Evolutionary conservation across 108 stramenopile genomes (phyloP).

Genomic region (Stephanodiscus minutulus): DNA sequence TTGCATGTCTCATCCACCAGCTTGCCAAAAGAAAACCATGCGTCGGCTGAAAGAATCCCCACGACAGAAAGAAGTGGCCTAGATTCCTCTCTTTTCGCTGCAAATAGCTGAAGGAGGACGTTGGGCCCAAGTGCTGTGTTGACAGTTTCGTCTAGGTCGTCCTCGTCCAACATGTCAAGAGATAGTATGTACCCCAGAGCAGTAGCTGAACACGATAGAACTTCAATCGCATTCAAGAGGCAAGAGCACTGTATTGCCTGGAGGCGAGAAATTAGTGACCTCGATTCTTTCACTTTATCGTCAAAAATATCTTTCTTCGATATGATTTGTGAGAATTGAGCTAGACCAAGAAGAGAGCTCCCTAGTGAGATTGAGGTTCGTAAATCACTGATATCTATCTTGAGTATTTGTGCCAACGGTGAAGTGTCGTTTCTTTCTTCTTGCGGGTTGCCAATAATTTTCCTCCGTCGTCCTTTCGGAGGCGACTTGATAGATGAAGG

Average conservation of each 20-base stretch:
- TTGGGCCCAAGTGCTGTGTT: constrained; percentile 14
- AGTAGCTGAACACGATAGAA: constrained; percentile 29
- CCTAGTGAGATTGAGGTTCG: constrained; percentile 13
- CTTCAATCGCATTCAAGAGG: constrained; percentile 31
- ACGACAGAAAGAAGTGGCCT: constrained; percentile 31
- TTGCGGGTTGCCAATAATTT: constrained; percentile 1
- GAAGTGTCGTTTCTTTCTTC: constrained; percentile 2
- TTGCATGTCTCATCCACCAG: constrained; percentile 14
- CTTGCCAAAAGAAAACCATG: constrained; percentile 40
- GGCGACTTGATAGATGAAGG: background rate
- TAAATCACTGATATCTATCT: constrained; percentile 17
- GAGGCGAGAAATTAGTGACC: constrained; percentile 16
- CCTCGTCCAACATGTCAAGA: constrained; percentile 38
- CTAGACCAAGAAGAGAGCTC: constrained; percentile 9
- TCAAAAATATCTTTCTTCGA: constrained; percentile 3
- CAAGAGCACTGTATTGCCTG: constrained; percentile 23
- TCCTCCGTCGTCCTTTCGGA: constrained; percentile 12
- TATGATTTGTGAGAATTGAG: constrained; percentile 5
- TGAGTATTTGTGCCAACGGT: constrained; percentile 19
- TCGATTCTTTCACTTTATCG: constrained; percentile 10
- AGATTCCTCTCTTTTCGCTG: constrained; percentile 20
- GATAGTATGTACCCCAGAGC: constrained; percentile 27
- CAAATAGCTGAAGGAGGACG: constrained; percentile 21
- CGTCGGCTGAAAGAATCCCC: constrained; percentile 35
- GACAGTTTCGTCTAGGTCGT: constrained; percentile 38